Evolutionary conservation across 441 rosid species (phyloP).

Genomic region (Hura crepitans): DNA sequence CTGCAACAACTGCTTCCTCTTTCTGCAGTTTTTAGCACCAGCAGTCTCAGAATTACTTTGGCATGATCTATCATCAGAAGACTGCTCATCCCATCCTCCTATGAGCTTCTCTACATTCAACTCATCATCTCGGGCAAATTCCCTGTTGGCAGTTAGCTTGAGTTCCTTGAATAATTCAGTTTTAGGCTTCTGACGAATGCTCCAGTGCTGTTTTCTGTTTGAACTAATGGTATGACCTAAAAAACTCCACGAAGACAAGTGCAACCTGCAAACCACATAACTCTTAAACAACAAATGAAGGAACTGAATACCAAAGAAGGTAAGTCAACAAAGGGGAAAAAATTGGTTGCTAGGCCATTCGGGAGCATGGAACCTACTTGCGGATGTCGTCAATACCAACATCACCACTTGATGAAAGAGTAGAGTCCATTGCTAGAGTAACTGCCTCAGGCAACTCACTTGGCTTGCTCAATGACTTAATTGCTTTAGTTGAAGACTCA

Average conservation of each 20-base stretch:
- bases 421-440: constrained; percentile 52
- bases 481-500: constrained; percentile 30
- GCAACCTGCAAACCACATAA: constrained; percentile 47
- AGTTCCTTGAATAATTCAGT: constrained; percentile 55
- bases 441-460: constrained; percentile 37
- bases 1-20: constrained; percentile 63
- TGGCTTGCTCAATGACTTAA: constrained; percentile 22
- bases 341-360: not conserved
- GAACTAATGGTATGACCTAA: constrained; percentile 44
- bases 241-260: constrained; percentile 65
- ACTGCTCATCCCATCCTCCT: constrained; percentile 43
- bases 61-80: constrained; percentile 30
- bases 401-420: constrained; percentile 47
- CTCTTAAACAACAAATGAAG: constrained; percentile 16
- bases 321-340: constrained; percentile 3
- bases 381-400: constrained; percentile 43
- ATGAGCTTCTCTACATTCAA: constrained; percentile 45
- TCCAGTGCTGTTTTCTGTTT: constrained; percentile 59
- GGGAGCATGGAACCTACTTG: constrained; percentile 41
- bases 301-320: constrained; percentile 7
- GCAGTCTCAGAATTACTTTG: constrained; percentile 25
- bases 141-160: constrained; percentile 51
- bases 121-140: constrained; percentile 37
- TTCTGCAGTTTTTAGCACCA: constrained; percentile 31
- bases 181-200: constrained; percentile 69